Percentiles rank a stretch among this genome's conserved stretches.
These are phyloP conservation scores for Cronartium quercuum DNA, from an alignment of 1,284 basidiomycete genomes.

Conservation along the genomic window DNA sequence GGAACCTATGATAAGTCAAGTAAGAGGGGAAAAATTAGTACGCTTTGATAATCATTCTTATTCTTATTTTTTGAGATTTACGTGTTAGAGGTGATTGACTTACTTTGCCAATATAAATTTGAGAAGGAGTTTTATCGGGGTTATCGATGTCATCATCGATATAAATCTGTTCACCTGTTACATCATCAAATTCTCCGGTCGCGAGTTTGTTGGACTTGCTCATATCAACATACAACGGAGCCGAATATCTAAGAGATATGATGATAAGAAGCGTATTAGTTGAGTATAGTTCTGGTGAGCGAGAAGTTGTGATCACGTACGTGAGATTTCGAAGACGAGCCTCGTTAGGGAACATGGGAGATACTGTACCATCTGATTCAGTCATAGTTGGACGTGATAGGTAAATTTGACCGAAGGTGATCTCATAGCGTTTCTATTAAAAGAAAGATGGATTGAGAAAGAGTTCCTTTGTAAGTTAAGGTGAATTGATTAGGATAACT, in stretches of 20 bases:
- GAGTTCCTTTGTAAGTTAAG: conserved; percentile 1
- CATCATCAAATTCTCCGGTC: conserved; percentile 59
- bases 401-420: conserved; percentile 96
- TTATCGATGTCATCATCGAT: conserved; percentile 59
- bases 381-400: conserved; percentile 88
- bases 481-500: neutral
- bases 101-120: conserved; percentile 95
- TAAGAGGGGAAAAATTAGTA: neutral
- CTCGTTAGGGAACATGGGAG: conserved; percentile 94
- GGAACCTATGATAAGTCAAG: conserved; percentile 63
- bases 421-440: conserved; percentile 77
- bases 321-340: conserved; percentile 88
- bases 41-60: neutral
- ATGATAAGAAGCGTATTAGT: neutral
- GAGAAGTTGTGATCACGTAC: conserved; percentile 41
- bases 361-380: conserved; percentile 89
- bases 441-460: neutral
- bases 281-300: neutral
- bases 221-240: conserved; percentile 94
- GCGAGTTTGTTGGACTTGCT: conserved; percentile 70
- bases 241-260: conserved; percentile 61
- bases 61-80: too few relatives aligned
- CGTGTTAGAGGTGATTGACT: conserved; percentile 45
- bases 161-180: conserved; percentile 74
- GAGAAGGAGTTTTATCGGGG: conserved; percentile 61